Conservation (phyloP, 495 filamentous ascomycete species). For the Aspergillus baeticus region DNA sequence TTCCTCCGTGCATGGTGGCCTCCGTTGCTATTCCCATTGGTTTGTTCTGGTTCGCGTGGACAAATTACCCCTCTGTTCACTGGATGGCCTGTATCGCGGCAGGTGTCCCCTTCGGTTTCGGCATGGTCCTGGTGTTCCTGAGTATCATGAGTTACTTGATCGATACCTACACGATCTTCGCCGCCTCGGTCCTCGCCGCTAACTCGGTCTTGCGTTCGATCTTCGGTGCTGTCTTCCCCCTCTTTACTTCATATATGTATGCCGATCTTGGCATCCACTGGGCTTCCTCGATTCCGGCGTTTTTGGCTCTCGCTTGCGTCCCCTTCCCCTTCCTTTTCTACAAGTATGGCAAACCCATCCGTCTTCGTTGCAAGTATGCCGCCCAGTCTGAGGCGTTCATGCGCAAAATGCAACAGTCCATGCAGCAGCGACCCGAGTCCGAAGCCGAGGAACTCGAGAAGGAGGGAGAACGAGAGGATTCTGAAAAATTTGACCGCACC, state of each 20-base stretch:
- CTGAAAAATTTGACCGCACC: constrained; percentile 35
- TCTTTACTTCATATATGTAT: constrained; percentile 83
- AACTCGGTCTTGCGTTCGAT: constrained; percentile 66
- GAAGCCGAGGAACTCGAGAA: constrained; percentile 14
- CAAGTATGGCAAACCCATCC: constrained; percentile 66
- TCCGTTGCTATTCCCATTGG: constrained; percentile 44
- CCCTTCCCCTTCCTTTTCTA: constrained; percentile 83
- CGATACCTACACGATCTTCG: constrained; percentile 77
- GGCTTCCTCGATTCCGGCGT: constrained; percentile 75
- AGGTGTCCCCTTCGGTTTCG: constrained; percentile 70
- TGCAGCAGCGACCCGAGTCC: constrained; percentile 26
- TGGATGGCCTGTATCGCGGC: constrained; percentile 65
- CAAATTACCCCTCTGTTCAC: constrained; percentile 66
- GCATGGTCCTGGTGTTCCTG: constrained; percentile 74
- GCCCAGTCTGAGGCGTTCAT: constrained; percentile 51
- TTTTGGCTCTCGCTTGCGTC: constrained; percentile 71
- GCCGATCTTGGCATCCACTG: constrained; percentile 73
- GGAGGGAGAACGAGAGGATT: neutral
- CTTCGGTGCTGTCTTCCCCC: constrained; percentile 82
- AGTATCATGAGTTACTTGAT: constrained; percentile 78
- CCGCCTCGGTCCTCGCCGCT: constrained; percentile 76
- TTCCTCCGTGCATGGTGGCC: constrained; percentile 46
- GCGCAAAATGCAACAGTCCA: constrained; percentile 32
- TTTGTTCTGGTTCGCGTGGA: constrained; percentile 70
- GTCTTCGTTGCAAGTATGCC: constrained; percentile 72